phyloP scores from a whole-genome alignment of 2,329 filamentous ascomycete genomes.

The Claviceps africana region DNA sequence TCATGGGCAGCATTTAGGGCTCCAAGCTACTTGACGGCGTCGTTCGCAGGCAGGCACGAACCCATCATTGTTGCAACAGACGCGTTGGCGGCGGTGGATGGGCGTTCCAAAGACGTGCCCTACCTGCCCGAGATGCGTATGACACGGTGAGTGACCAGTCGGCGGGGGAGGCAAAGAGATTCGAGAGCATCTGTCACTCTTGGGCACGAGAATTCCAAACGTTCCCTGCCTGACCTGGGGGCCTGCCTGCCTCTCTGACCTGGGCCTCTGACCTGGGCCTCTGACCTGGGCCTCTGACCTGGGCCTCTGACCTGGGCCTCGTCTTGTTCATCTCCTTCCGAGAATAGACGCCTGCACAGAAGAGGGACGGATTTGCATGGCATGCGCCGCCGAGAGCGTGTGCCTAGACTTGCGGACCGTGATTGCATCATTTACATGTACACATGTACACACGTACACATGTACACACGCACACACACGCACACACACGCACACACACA shows the following conservation, averaged over 20 bases:
- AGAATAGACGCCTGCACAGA: slow-evolving; percentile 32
- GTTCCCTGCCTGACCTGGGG: too few relatives aligned
- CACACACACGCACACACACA: too few relatives aligned
- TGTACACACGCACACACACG: not conserved
- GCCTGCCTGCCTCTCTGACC: too few relatives aligned
- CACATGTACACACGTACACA: not conserved
- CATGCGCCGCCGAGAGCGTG: not conserved
- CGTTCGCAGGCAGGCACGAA: not conserved
- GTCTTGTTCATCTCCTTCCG: slow-evolving; percentile 29
- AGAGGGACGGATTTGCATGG: not conserved
- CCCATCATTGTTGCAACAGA: not conserved
- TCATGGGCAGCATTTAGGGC: slow-evolving; percentile 11
- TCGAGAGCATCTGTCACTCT: not conserved
- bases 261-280: too few relatives aligned
- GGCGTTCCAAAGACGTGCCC: not conserved
- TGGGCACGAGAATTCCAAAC: not conserved
- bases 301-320: not conserved
- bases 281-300: too few relatives aligned
- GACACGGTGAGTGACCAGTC: not conserved
- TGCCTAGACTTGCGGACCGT: not conserved
- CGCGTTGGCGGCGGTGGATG: not conserved
- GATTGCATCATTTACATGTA: not conserved
- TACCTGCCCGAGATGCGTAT: slow-evolving; percentile 1
- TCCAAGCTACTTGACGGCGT: slow-evolving; percentile 10
- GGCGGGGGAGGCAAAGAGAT: not conserved